Evolutionary conservation across 2,329 filamentous ascomycete genomes (phyloP), one percentile per base, ranked within the genome.

Genomic region (Cercospora zeae-maydis): DNA sequence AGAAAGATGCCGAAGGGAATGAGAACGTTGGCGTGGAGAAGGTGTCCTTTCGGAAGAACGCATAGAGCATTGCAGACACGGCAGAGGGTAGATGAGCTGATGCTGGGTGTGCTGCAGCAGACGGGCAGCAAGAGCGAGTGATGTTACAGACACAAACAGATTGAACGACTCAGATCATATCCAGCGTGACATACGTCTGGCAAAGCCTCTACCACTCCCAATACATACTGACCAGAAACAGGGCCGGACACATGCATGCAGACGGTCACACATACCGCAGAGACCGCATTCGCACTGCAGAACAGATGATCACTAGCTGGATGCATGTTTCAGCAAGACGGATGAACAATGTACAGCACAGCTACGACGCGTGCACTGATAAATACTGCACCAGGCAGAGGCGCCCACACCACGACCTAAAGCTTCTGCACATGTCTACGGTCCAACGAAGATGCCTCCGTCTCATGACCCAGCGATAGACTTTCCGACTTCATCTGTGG

Each of bases 21-120:
- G 81, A 84, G 72, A 83, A 76, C 60, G 82, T 84, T 21, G 80
- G 79, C 7, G 82, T 84, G 63, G 82, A 84, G 72, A 84, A 84
- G 71, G 82, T 84, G 37, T 82, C 79, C 51, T 84, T 82, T 72
- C 78, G 82, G 70, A 84, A 84, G 71, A 78, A 81, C 62, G 45
- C 53, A 11, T 57, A 63, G 55, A 42, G 60, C 60, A 49, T 61
- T 66, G 52, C 62, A 68, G 31, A 59, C 42, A 14, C 55, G 62
- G 56, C 21, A 47, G 49, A 55, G 54, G 59, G 60, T 37, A 30
- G 64, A 66, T 51, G 58, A 63, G 42, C 58, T 63, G 21, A 65
- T 66, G 62, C 58, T 68, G 47, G 58, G 55, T 1, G 52, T 31
- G 30, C 1, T 10, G 39, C 21, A 56, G 59, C 13, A 2, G 14